phyloP scores from a whole-genome alignment of 495 filamentous ascomycete species.

The Neurospora discreta region DNA sequence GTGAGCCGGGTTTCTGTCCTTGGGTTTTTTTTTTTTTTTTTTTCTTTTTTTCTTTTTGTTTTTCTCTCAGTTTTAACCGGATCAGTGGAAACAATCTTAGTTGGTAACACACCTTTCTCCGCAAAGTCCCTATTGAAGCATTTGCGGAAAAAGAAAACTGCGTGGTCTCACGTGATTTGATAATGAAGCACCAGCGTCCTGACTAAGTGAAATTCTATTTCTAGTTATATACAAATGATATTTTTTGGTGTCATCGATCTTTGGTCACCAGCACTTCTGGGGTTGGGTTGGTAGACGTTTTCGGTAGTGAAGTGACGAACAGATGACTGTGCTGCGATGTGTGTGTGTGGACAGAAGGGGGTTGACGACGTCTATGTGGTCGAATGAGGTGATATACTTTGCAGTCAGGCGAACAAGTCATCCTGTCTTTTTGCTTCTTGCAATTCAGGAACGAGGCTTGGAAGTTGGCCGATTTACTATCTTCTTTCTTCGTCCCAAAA shows the following conservation, averaged over 20 bases:
- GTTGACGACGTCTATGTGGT: not conserved
- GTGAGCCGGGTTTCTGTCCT: no score
- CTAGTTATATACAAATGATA: not conserved
- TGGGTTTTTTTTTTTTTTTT: no score
- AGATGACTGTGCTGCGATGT: not conserved
- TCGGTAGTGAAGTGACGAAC: not conserved
- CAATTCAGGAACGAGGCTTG: not conserved
- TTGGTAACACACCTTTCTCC: not conserved
- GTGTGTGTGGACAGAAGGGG: not conserved
- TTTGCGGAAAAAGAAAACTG: not conserved
- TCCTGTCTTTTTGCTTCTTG: not conserved
- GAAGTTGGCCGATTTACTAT: not conserved
- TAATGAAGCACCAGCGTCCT: not conserved
- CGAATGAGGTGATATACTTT: not conserved
- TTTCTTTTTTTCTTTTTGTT: no score
- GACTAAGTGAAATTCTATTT: not conserved
- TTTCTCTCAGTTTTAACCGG: not conserved
- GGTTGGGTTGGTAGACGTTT: not conserved
- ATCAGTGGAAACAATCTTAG: not conserved
- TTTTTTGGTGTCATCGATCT: not conserved
- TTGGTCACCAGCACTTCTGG: not conserved
- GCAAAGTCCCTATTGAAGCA: not conserved
- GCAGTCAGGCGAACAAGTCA: no score
- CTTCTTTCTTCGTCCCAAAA: not conserved
- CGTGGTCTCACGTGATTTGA: not conserved